These are phyloP conservation scores for Tetradesmus lagerheimii DNA, from an alignment of 139 green algal genomes.

Conservation along the genomic window DNA sequence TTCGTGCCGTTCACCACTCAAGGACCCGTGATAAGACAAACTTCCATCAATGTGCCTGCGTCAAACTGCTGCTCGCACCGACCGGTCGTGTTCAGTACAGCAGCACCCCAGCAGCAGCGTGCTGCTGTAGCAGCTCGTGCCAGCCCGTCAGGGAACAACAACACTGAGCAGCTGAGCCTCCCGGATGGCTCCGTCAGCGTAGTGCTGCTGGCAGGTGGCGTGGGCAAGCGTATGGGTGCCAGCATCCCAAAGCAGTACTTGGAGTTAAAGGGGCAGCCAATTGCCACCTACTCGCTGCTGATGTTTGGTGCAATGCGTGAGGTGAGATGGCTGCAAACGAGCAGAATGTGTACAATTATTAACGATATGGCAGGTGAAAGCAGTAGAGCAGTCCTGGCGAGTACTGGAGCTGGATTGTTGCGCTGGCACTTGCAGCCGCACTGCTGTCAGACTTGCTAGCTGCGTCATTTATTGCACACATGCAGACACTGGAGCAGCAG, in stretches of 20 bases:
- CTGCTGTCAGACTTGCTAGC: too few relatives aligned
- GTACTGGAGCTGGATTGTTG: too few relatives aligned
- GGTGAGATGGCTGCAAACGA: too few relatives aligned
- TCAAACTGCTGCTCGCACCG: background rate
- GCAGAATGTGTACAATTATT: background rate
- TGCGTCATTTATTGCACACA: too few relatives aligned
- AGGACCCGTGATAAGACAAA: background rate
- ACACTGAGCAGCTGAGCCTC: constrained; percentile 5
- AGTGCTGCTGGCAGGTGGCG: constrained; percentile 92
- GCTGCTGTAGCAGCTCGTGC: background rate
- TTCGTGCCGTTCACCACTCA: background rate
- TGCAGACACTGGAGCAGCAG: too few relatives aligned
- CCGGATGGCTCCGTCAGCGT: constrained; percentile 77
- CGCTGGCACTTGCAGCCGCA: too few relatives aligned
- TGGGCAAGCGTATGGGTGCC: constrained; percentile 97
- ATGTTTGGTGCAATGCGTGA: constrained; percentile 90
- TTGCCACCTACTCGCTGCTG: constrained; percentile 88
- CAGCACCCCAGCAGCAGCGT: background rate
- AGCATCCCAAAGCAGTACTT: constrained; percentile 99
- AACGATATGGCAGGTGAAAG: background rate
- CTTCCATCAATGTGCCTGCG: background rate
- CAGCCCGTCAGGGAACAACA: constrained; percentile 23
- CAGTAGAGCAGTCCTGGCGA: too few relatives aligned
- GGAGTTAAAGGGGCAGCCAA: constrained; percentile 84
- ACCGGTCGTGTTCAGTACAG: background rate